These are phyloP conservation scores for Ammopiptanthus mongolicus DNA, from an alignment of 306 rosid genomes.

Conservation along the genomic window DNA sequence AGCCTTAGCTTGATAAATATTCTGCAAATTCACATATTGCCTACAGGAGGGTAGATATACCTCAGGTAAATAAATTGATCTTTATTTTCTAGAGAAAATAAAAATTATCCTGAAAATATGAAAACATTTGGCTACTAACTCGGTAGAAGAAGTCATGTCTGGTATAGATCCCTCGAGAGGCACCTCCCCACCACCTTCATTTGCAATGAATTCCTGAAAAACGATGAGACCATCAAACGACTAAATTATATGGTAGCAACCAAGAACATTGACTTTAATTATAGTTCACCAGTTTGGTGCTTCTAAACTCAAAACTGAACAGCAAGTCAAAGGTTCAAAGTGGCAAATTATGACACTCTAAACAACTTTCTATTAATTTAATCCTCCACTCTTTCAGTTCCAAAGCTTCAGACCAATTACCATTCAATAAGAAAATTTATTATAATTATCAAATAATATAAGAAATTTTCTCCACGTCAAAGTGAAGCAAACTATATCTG, in stretches of 20 bases:
- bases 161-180: conserved; percentile 99
- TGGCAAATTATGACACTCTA: background rate
- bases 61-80: conserved; percentile 20
- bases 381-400: background rate
- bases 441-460: background rate
- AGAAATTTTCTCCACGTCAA: background rate
- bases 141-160: conserved; percentile 99
- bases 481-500: too few species aligned
- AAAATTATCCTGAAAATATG: background rate
- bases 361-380: background rate
- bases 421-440: background rate
- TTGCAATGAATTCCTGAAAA: conserved; percentile 76
- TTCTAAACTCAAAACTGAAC: background rate
- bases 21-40: conserved; percentile 82
- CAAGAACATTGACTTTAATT: conserved; percentile 5
- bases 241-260: conserved; percentile 1
- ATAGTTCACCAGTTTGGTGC: background rate
- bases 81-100: background rate
- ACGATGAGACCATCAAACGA: conserved; percentile 15
- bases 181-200: conserved; percentile 86
- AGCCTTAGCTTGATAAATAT: conserved; percentile 86
- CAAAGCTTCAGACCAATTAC: conserved; percentile 12
- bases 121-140: conserved; percentile 46
- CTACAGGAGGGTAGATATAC: conserved; percentile 40
- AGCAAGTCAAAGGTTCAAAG: background rate